Conservation (phyloP, 352 stramenopile genomes). For the Sclerospora graminicola region DNA sequence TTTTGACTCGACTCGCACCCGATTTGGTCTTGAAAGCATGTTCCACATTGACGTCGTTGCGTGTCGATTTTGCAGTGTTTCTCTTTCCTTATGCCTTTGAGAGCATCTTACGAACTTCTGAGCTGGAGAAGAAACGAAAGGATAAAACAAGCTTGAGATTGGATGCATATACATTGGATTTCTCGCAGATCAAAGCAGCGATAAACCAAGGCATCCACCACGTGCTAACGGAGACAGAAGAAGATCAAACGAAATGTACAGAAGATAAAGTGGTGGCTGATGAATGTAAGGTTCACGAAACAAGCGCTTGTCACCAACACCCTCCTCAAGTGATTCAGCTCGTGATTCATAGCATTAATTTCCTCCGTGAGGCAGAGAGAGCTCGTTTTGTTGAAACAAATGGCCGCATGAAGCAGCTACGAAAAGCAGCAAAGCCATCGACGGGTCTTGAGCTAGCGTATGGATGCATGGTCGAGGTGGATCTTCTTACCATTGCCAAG, state of each 20-base stretch:
- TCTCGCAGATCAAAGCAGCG: constrained; percentile 10
- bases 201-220: constrained; percentile 33
- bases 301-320: constrained; percentile 4
- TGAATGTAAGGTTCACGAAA: neutral
- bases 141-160: neutral
- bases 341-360: constrained; percentile 71
- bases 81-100: constrained; percentile 65
- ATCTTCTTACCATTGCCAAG: constrained; percentile 51
- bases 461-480: constrained; percentile 44
- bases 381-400: constrained; percentile 51
- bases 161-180: neutral
- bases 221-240: constrained; percentile 21
- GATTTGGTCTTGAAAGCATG: constrained; percentile 51
- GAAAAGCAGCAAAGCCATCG: constrained; percentile 11
- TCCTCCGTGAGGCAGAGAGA: constrained; percentile 72
- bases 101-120: constrained; percentile 13
- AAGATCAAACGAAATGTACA: neutral
- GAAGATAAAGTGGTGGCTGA: neutral
- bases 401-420: constrained; percentile 19
- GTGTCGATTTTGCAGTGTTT: constrained; percentile 56
- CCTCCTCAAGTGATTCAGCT: constrained; percentile 47
- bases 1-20: constrained; percentile 22
- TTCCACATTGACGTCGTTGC: constrained; percentile 22
- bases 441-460: constrained; percentile 32
- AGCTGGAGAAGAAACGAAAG: too few species aligned